Evolutionary conservation across 164 flowering plant species (phyloP).

Genomic region (Piper longum): DNA sequence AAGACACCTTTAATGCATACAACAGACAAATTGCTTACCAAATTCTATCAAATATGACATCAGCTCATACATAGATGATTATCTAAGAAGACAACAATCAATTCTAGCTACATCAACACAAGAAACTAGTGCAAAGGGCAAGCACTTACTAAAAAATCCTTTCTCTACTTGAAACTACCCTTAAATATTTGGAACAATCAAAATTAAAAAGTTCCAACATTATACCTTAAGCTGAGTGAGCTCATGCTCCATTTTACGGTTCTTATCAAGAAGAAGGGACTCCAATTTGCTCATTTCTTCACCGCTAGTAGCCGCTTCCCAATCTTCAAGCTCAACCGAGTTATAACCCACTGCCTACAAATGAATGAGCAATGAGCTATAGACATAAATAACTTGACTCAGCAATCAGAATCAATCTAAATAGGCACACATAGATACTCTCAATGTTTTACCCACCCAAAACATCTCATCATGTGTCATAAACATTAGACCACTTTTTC

Average conservation of each 20-base stretch:
- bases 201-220: neutral
- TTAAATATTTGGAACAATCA: too few relatives aligned
- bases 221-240: constrained; percentile 88
- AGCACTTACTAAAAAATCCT: too few relatives aligned
- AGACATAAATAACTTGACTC: neutral
- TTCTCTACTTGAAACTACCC: too few relatives aligned
- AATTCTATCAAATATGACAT: neutral
- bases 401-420: neutral
- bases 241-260: constrained; percentile 94
- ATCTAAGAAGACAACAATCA: too few relatives aligned
- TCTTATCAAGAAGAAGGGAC: constrained; percentile 90
- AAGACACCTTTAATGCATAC: neutral
- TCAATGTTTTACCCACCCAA: too few relatives aligned
- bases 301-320: constrained; percentile 95
- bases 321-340: constrained; percentile 97
- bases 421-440: too few relatives aligned
- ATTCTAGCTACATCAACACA: too few relatives aligned
- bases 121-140: too few relatives aligned
- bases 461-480: too few relatives aligned
- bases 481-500: too few relatives aligned
- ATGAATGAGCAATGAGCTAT: neutral
- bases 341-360: constrained; percentile 94
- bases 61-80: too few relatives aligned
- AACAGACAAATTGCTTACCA: neutral
- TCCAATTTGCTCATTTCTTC: constrained; percentile 99